Conservation (phyloP, 768 basidiomycete species). For the Suillus fuscotomentosus region DNA sequence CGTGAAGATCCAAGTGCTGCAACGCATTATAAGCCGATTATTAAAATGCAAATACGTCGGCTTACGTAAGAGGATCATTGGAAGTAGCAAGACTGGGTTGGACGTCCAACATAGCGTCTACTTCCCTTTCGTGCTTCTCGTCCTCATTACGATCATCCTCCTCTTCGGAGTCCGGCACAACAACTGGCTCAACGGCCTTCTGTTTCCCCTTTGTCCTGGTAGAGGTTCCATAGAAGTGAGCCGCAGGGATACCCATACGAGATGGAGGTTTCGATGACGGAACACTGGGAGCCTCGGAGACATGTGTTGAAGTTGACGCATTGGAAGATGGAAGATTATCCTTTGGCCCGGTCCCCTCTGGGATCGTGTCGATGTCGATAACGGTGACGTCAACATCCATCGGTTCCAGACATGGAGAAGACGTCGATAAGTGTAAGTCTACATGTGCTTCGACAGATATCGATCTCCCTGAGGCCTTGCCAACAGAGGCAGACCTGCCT, state of each 20-base stretch:
- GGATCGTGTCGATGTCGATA: not conserved
- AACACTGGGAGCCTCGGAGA: slow-evolving; percentile 1
- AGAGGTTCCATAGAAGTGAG: slow-evolving; percentile 23
- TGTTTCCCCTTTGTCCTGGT: slow-evolving; percentile 3
- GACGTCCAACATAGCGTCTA: slow-evolving; percentile 26
- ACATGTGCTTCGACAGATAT: not conserved
- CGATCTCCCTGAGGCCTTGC: not conserved
- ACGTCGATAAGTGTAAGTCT: slow-evolving; percentile 7
- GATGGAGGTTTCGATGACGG: slow-evolving; percentile 7
- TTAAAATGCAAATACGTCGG: not conserved
- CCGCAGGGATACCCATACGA: slow-evolving; percentile 13
- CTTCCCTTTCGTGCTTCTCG: slow-evolving; percentile 30
- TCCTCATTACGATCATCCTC: slow-evolving; percentile 24
- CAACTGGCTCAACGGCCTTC: not conserved
- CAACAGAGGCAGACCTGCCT: not conserved
- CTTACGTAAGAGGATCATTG: slow-evolving; percentile 24
- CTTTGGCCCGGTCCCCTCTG: not conserved
- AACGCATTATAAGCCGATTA: not conserved
- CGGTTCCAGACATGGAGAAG: slow-evolving; percentile 9
- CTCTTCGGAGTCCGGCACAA: slow-evolving; percentile 19
- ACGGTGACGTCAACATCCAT: slow-evolving; percentile 26
- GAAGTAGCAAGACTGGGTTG: slow-evolving; percentile 11
- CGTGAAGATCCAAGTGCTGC: slow-evolving; percentile 79
- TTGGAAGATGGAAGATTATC: not conserved
- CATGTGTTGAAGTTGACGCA: not conserved